Evolutionary conservation across 192 early-diverging fungal species (phyloP).

Genomic region (Backusella macrospora): DNA sequence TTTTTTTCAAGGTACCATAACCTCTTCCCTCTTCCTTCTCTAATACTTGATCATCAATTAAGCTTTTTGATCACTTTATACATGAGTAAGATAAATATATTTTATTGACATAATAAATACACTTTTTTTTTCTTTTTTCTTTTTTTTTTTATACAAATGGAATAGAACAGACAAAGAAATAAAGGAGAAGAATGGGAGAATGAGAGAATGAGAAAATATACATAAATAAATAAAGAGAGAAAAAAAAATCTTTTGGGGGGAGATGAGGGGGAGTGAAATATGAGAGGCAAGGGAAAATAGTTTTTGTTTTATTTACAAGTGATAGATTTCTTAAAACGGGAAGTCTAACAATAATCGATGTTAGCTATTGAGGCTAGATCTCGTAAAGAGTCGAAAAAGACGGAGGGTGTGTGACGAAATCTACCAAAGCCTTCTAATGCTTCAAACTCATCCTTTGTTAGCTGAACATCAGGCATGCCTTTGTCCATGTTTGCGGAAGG

Average conservation of each 20-base stretch:
- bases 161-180: neutral
- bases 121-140: neutral
- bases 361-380: conserved; percentile 10
- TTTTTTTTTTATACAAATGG: conserved; percentile 1
- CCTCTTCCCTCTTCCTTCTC: too few relatives aligned
- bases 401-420: conserved; percentile 30
- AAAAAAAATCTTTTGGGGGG: too few relatives aligned
- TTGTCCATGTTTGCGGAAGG: conserved; percentile 13
- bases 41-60: neutral
- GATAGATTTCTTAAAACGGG: conserved; percentile 16
- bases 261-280: neutral
- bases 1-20: neutral
- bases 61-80: neutral
- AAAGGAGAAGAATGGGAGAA: neutral
- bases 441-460: conserved; percentile 44
- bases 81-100: neutral
- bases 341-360: conserved; percentile 12
- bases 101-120: conserved; percentile 1
- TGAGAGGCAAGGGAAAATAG: neutral
- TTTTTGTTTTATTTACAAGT: conserved; percentile 23
- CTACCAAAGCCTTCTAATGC: conserved; percentile 34
- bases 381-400: conserved; percentile 17
- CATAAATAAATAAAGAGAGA: neutral
- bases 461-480: conserved; percentile 13
- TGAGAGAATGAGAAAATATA: neutral